Percentiles rank a stretch among this genome's conserved stretches.
Evolutionary conservation across 2,329 filamentous ascomycete genomes (phyloP).

Genomic region (Colletotrichum sp.): DNA sequence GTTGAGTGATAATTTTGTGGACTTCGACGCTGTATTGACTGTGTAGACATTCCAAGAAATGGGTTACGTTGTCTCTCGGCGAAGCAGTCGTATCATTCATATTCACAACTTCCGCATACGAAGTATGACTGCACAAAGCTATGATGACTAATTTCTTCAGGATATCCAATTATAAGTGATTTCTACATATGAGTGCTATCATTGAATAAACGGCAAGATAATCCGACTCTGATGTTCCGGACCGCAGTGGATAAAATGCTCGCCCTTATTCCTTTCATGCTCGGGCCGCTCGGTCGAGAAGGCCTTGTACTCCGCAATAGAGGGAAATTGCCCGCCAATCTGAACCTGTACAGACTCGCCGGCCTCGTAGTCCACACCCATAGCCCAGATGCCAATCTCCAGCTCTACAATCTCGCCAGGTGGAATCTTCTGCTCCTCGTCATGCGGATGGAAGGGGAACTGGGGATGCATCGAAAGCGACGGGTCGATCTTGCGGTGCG

Average conservation of each 20-base stretch:
- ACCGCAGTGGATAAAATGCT: slow-evolving; percentile 41
- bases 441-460: slow-evolving; percentile 41
- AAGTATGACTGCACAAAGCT: too few relatives aligned
- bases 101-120: too few relatives aligned
- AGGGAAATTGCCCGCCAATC: slow-evolving; percentile 34
- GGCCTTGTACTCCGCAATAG: slow-evolving; percentile 42
- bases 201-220: slow-evolving; percentile 31
- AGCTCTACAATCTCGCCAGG: slow-evolving; percentile 46
- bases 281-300: slow-evolving; percentile 42
- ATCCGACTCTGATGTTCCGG: slow-evolving; percentile 39
- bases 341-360: slow-evolving; percentile 36
- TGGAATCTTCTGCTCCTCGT: slow-evolving; percentile 41
- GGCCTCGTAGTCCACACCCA: slow-evolving; percentile 49
- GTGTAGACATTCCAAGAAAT: too few relatives aligned
- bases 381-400: slow-evolving; percentile 52
- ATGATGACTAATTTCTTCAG: not conserved
- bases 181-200: rapidly evolving
- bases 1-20: too few relatives aligned
- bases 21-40: too few relatives aligned
- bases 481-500: slow-evolving; percentile 42
- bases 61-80: too few relatives aligned
- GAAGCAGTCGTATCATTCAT: too few relatives aligned
- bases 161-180: not conserved
- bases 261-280: slow-evolving; percentile 43
- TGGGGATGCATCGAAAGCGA: slow-evolving; percentile 33